Base-by-base conservation (phyloP, 202 grass and related monocot genomes). In the Zoysia matrella region DNA sequence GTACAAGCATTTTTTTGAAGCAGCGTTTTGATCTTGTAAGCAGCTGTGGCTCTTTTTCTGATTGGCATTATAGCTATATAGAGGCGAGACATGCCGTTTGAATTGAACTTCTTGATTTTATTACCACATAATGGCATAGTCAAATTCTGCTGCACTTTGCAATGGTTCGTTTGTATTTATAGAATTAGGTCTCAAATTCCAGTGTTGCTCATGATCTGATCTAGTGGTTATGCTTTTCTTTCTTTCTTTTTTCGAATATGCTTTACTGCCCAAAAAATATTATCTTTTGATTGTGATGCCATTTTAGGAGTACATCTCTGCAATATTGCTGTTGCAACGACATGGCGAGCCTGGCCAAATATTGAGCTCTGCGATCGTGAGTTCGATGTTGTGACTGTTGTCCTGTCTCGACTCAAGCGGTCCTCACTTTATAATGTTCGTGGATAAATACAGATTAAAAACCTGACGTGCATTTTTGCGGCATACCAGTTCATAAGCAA, bases 1-100 rank as follows among this genome's bases (percentile, higher is more conserved):
- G 22, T 67, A n/a, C 54, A 73, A 77, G 8, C 67, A 86, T 79
- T 83, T 36, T 88, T 83, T 74, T 67, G 70, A 72, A 77, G 50
- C 57, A 55, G 61, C 61, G 1, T 69, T 76, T 74, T 72, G 77
- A 40, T 60, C 42, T 73, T 69, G 22, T 58, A 53, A 78, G 67
- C 60, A 13, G 49, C 5, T 13, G 10, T 42, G 56, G 52, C 18
- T 5, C 22, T 9, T 72, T 52, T 30, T 30, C 73, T 39, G 51
- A 53, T 81, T 66, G 8, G 11, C 60, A 8, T 10, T 6, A 16
- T 57, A 76, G 65, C 30, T 36, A 36, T 36, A 36, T 15, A 52
- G 45, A 53, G 4, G 7, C 44, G 8, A 47, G 4, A 10, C 43
- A 8, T 52, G 47, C 8, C 3, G 43, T 14, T 22, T 65, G 64